Percentiles rank a stretch among this genome's conserved stretches.
Evolutionary conservation across 225 moss, liverwort and hornwort species (phyloP).

Genomic region (Sphagnum contortum): DNA sequence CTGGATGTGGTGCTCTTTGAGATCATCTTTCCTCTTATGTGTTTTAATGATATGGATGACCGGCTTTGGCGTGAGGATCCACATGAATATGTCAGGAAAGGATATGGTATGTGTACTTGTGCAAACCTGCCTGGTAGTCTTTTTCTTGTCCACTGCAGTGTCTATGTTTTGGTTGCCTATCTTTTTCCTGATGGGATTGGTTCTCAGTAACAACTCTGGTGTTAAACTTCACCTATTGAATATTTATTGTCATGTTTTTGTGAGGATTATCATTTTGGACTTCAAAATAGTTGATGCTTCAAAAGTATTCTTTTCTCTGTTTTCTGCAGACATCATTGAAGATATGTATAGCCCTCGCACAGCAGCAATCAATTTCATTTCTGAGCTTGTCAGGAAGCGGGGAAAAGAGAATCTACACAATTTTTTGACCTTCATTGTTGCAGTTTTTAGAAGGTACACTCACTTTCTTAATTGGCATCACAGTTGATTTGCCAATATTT

Average conservation of each 20-base stretch:
- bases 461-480: not conserved
- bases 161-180: no score
- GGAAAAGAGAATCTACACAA: constrained; percentile 98
- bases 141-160: no score
- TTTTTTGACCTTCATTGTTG: constrained; percentile 86
- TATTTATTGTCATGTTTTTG: no score
- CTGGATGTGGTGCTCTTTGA: constrained; percentile 93
- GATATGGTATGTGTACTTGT: constrained; percentile 60
- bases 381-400: constrained; percentile 89
- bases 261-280: no score
- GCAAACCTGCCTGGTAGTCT: no score
- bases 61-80: constrained; percentile 97
- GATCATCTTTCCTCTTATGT: constrained; percentile 97
- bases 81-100: constrained; percentile 98
- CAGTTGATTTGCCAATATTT: not conserved
- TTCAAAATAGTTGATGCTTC: no score
- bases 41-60: constrained; percentile 93
- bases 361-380: constrained; percentile 97
- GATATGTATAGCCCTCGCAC: constrained; percentile 99
- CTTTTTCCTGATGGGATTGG: no score
- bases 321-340: constrained; percentile 86
- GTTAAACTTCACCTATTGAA: no score
- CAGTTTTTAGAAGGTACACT: constrained; percentile 76
- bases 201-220: no score
- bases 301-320: not conserved